Base-by-base conservation (phyloP, 2,329 filamentous ascomycete genomes). In the Conoideocrella luteorostrata region DNA sequence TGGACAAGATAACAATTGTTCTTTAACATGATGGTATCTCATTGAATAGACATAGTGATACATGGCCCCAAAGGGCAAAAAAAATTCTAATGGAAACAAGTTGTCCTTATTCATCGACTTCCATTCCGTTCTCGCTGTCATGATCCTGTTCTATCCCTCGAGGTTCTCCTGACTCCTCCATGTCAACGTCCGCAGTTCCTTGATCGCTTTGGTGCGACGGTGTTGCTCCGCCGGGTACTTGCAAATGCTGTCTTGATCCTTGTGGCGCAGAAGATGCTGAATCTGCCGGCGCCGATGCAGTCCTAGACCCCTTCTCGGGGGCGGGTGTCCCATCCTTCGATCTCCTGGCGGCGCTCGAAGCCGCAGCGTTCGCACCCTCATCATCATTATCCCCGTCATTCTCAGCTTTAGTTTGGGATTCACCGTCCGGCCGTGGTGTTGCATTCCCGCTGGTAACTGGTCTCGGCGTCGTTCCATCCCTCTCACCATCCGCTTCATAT, bases 101-200 rank as follows among this genome's bases (percentile, higher is more conserved):
- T n/a, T 22, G 13, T 18, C 4, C 18, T 47, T 60, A 64, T 39
- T 73, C 53, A 68, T 86, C 67, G 38, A 71, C 62, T 44, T 88
- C 84, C 84, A 88, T 88, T 34, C 32, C 43, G 5, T 49, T 52
- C 18, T 50, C 59, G 24, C 70, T 72, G 12, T 73, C 65, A 4
- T 70, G 68, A n/a, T 63, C 62, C 28, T 58, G 29, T 32, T 20
- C 34, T 39, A 34, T 30, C 34, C 22, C 59, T 39, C 59, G 54
- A 12, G 52, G 48, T 20, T 57, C 55, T 44, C 60, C 61, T 7
- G 54, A 57, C 22, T 80, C 79, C 9, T 70, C 69, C 75, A 84
- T 83, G 30, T 75, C 73, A 18, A 75, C 67, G 55, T 84, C 80
- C 45, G 80, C 78, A 2, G 64, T 66, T 32, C 26, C 39, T 20